phyloP scores from a whole-genome alignment of 75 land plant genomes.

The Larix kaempferi region DNA sequence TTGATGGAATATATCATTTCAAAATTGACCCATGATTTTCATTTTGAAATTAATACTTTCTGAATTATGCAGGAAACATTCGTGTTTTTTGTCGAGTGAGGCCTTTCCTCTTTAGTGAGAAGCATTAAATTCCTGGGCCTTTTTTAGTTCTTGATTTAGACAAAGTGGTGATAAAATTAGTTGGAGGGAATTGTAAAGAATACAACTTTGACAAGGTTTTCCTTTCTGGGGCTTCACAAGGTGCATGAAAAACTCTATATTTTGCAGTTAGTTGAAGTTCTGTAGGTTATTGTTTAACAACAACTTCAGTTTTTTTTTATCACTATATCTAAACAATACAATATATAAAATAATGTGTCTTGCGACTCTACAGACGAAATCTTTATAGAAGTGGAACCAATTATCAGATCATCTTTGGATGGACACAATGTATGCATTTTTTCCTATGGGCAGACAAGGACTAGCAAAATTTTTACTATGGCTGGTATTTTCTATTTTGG shows the following conservation, averaged over 20 bases:
- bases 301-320: background rate
- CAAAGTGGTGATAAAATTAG: slow-evolving; percentile 20
- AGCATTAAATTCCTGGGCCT: slow-evolving; percentile 8
- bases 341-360: background rate
- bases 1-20: background rate
- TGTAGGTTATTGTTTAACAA: background rate
- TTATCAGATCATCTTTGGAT: slow-evolving; percentile 74
- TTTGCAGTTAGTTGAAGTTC: slow-evolving; percentile 2
- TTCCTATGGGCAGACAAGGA: slow-evolving; percentile 88
- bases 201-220: slow-evolving; percentile 78
- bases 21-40: background rate
- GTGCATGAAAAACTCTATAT: slow-evolving; percentile 21
- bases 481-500: slow-evolving; percentile 20
- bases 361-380: slow-evolving; percentile 63
- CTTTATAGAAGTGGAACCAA: slow-evolving; percentile 71
- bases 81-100: slow-evolving; percentile 86
- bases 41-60: background rate
- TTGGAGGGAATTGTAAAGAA: slow-evolving; percentile 36
- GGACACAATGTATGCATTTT: slow-evolving; percentile 84
- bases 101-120: slow-evolving; percentile 39
- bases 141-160: slow-evolving; percentile 32
- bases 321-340: background rate
- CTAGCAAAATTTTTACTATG: slow-evolving; percentile 89
- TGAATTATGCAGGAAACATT: slow-evolving; percentile 55
- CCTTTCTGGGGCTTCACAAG: slow-evolving; percentile 62